A percentile compares a stretch with the other conserved stretches of the same genome.
Conservation (phyloP, 495 filamentous ascomycete genomes). For the Cairneyella variabilis region DNA sequence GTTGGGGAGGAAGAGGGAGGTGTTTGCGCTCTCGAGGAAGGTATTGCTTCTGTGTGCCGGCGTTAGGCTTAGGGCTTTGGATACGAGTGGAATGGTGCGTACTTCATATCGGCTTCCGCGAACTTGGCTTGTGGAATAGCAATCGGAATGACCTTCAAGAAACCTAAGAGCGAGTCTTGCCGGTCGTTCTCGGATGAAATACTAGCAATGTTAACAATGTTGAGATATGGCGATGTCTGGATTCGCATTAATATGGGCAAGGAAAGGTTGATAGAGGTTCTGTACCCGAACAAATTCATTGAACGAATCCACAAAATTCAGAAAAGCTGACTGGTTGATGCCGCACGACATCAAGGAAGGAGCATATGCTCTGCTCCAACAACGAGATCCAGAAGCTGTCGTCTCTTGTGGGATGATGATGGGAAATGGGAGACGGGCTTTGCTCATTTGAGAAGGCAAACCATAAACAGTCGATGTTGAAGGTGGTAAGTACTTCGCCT, state of each 20-base stretch:
- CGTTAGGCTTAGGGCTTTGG: not conserved
- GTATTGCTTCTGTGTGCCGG: constrained; percentile 6
- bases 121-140: too few relatives aligned
- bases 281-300: constrained; percentile 28
- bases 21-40: constrained; percentile 18
- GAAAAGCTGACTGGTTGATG: constrained; percentile 36
- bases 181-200: too few relatives aligned
- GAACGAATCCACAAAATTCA: constrained; percentile 37
- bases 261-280: not conserved
- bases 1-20: constrained; percentile 10
- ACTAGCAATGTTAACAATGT: too few relatives aligned
- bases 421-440: constrained; percentile 1
- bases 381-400: constrained; percentile 28
- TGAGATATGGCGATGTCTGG: too few relatives aligned
- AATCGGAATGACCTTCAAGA: too few relatives aligned
- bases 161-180: too few relatives aligned
- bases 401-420: constrained; percentile 28
- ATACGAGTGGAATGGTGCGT: not conserved
- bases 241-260: too few relatives aligned
- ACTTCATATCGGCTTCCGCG: too few relatives aligned
- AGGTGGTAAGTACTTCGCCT: too few relatives aligned
- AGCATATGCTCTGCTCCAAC: constrained; percentile 39
- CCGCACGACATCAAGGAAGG: constrained; percentile 34
- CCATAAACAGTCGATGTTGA: too few relatives aligned
- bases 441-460: too few relatives aligned